Percentiles rank a stretch among this genome's conserved stretches.
Evolutionary conservation across 805 yeast species (phyloP).

Genomic region (Yamadazyma scolyti): DNA sequence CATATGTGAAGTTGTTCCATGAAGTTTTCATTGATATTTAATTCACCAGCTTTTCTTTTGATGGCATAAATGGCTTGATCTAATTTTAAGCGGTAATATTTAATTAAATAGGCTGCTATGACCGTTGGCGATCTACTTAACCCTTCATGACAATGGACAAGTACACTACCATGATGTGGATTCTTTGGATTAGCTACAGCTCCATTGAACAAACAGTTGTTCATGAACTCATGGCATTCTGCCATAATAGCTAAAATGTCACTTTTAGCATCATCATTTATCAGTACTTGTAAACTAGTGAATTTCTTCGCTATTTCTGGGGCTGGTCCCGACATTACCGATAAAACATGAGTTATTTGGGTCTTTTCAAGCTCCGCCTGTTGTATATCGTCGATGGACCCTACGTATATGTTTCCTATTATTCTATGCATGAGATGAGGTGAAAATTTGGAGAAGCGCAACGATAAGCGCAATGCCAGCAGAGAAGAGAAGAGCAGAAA

Average conservation of each 20-base stretch:
- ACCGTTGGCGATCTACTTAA: constrained; percentile 47
- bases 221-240: constrained; percentile 61
- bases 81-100: constrained; percentile 49
- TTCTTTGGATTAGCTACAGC: constrained; percentile 44
- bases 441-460: no score
- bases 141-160: constrained; percentile 54
- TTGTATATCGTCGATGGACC: constrained; percentile 58
- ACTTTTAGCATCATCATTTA: constrained; percentile 69
- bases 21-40: constrained; percentile 66
- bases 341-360: constrained; percentile 68
- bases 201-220: constrained; percentile 24
- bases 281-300: constrained; percentile 54
- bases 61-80: constrained; percentile 73
- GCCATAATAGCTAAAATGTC: constrained; percentile 63
- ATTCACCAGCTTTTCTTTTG: constrained; percentile 50
- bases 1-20: constrained; percentile 66
- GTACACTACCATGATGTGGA: constrained; percentile 38
- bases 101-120: constrained; percentile 47
- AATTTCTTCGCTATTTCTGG: constrained; percentile 47
- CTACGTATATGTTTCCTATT: constrained; percentile 76
- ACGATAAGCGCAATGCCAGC: constrained; percentile 19
- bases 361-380: constrained; percentile 44
- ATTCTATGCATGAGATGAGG: constrained; percentile 45
- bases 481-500: constrained; percentile 3
- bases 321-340: constrained; percentile 62